Evolutionary conservation across 169 alveolate genomes (phyloP), one percentile per base, ranked within the genome.

Genomic region (Eimeria sp.): DNA sequence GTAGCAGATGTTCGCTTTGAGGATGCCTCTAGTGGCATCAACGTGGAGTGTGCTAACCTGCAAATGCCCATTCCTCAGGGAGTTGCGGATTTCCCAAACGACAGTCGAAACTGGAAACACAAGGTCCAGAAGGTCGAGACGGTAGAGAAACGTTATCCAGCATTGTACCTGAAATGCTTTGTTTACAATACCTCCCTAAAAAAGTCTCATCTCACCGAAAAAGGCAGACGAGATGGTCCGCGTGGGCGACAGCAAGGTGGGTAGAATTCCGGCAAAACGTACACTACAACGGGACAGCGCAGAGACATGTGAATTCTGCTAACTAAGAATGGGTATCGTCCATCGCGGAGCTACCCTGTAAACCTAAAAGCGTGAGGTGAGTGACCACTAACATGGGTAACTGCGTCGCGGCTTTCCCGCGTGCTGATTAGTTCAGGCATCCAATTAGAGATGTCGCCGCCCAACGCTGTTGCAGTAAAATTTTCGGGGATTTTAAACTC

Each of bases 181-280:
- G 27, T 1, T 10, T 49, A 0, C 34, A 11, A 54, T 6, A 57
- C 30, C 90, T 51, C 57, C n/a, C 54, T 34, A 54, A 78, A n/a
- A 34, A n/a, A 20, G 40, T 57, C 51, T 30, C 9, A 67, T 1
- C 61, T 83, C 51, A 94, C 96, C 89, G 92, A 90, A 89, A 95
- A 22, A 95, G 94, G 84, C 95, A 95, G 49, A 95, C 95, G 86
- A 95, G 75, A 18, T 82, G 22, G 95, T 95, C 97, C 70, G 92
- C 84, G 25, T 89, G 95, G 54, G 97, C 95, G 22, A 92, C 95
- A 40, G 97, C 97, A 18, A 90, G 89, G 65, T 67, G 95, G 54
- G 84, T 43, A 45, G 95, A 89, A 63, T 78, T 93, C 30, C 27
- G 76, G 86, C 95, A 63, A 80, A 95, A 95, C 4, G 92, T 61